Conservation (phyloP, 2,329 filamentous ascomycete genomes). For the Colletotrichum sp. region DNA sequence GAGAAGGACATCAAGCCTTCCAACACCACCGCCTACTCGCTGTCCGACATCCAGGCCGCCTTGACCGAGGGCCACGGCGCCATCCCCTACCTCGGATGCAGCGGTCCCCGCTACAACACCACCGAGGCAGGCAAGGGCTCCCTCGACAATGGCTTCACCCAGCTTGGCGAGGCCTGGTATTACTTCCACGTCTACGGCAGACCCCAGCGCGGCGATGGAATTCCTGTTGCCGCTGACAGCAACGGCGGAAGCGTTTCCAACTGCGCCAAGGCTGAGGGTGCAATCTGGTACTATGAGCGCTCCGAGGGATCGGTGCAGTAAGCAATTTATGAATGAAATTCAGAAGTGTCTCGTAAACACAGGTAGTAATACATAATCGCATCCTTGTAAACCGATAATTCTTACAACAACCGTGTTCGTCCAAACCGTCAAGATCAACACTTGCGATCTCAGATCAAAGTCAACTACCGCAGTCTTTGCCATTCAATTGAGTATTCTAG, state of each 20-base stretch:
- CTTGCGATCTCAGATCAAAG: neutral
- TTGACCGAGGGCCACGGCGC: slow-evolving; percentile 56
- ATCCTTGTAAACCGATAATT: neutral
- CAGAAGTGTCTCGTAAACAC: neutral
- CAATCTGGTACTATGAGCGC: slow-evolving; percentile 60
- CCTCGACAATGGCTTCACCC: slow-evolving; percentile 60
- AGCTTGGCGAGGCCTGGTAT: slow-evolving; percentile 69
- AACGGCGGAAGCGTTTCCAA: slow-evolving; percentile 55
- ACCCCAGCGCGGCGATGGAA: slow-evolving; percentile 55
- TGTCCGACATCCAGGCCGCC: slow-evolving; percentile 55
- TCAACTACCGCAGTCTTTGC: neutral
- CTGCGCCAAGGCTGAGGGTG: slow-evolving; percentile 58
- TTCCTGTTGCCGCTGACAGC: slow-evolving; percentile 46
- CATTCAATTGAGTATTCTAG: neutral
- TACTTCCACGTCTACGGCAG: slow-evolving; percentile 65
- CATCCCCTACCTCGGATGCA: slow-evolving; percentile 65
- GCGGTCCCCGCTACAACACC: slow-evolving; percentile 63
- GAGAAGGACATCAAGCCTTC: slow-evolving; percentile 58
- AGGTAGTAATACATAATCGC: neutral
- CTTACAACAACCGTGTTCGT: neutral
- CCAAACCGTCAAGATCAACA: neutral
- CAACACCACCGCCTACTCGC: slow-evolving; percentile 62
- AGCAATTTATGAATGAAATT: too few relatives aligned
- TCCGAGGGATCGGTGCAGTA: slow-evolving; percentile 29
- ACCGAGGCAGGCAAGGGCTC: slow-evolving; percentile 61